These are phyloP conservation scores for Pythium sp. DNA, from an alignment of 352 stramenopile genomes.

Conservation along the genomic window DNA sequence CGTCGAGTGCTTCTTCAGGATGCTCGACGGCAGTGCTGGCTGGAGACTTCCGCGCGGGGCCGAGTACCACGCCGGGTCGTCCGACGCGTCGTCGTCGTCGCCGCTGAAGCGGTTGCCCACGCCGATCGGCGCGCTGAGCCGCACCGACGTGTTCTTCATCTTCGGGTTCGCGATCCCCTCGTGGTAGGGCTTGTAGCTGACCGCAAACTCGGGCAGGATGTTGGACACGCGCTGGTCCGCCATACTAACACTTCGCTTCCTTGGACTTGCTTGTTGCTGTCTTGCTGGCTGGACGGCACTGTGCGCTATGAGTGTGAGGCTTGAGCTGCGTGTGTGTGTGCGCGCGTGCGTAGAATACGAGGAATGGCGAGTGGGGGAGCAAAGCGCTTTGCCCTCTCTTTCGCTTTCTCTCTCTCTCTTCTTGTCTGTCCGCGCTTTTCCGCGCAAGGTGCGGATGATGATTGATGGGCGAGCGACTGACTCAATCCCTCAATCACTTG, in stretches of 20 bases:
- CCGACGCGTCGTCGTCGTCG: conserved; percentile 63
- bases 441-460: background rate
- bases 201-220: conserved; percentile 4
- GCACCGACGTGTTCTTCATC: background rate
- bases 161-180: conserved; percentile 35
- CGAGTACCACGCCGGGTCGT: conserved; percentile 70
- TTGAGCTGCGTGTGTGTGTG: background rate
- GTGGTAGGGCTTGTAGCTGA: conserved; percentile 48
- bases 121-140: conserved; percentile 2
- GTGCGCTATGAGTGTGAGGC: background rate
- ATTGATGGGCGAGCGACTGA: background rate
- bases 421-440: background rate
- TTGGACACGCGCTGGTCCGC: conserved; percentile 12
- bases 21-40: conserved; percentile 40
- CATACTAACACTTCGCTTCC: background rate
- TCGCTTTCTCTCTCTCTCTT: background rate
- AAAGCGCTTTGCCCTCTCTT: background rate
- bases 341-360: background rate
- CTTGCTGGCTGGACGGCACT: background rate
- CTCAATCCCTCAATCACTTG: background rate
- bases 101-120: conserved; percentile 23
- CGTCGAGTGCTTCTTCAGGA: conserved; percentile 60
- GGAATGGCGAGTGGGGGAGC: background rate
- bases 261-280: background rate
- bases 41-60: conserved; percentile 58